These are phyloP conservation scores for Citrullus mucosospermus DNA, from an alignment of 306 rosid species.

Conservation along the genomic window DNA sequence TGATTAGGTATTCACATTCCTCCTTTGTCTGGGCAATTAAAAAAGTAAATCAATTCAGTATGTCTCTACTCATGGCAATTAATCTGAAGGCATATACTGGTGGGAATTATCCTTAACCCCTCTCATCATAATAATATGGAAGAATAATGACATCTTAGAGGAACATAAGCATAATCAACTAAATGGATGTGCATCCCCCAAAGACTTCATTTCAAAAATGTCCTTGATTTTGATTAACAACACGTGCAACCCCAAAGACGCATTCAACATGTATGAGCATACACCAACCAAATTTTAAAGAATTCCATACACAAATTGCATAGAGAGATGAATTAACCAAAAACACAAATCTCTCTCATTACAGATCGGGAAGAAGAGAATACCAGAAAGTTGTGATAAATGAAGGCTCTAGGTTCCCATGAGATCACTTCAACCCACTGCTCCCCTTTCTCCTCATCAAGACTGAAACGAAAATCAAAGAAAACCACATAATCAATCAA, in stretches of 20 bases:
- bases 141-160: neutral
- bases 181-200: neutral
- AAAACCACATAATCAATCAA: neutral
- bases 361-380: neutral
- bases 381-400: constrained; percentile 88
- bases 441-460: constrained; percentile 43
- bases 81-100: neutral
- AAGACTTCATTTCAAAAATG: neutral
- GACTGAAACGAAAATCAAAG: neutral
- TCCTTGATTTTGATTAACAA: neutral
- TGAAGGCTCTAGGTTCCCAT: constrained; percentile 97
- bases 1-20: constrained; percentile 76
- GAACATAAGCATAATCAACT: neutral
- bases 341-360: neutral
- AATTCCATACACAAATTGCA: neutral
- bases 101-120: neutral
- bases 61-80: neutral
- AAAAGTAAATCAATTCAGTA: constrained; percentile 8
- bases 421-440: constrained; percentile 86
- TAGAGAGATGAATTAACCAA: neutral
- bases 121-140: neutral
- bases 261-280: neutral
- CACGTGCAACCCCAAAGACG: neutral
- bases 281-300: neutral
- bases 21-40: constrained; percentile 53